These are phyloP conservation scores for Rhizopogon vesiculosus DNA, from an alignment of 768 basidiomycete species.

Conservation along the genomic window DNA sequence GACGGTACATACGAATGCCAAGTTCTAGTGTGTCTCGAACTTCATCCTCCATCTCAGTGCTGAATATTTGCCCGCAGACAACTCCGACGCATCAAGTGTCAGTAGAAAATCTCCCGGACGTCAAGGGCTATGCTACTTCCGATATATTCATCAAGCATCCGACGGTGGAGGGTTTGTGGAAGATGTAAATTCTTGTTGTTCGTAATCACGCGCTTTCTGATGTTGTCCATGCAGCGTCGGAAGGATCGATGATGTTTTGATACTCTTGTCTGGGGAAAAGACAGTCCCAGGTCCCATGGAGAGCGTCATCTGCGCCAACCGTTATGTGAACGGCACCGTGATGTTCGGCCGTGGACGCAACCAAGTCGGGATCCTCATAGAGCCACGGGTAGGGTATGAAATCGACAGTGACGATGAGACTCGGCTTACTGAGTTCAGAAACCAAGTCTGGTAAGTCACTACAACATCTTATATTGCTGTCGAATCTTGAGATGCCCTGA, in stretches of 20 bases:
- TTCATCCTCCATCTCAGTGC: not conserved
- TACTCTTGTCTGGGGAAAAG: conserved; percentile 17
- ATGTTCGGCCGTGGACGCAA: conserved; percentile 32
- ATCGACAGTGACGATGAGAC: conserved; percentile 19
- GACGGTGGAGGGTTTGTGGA: conserved; percentile 33
- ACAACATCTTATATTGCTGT: not conserved
- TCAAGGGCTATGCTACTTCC: conserved; percentile 35
- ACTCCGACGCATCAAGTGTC: conserved; percentile 1
- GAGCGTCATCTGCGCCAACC: conserved; percentile 16
- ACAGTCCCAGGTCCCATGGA: conserved; percentile 25
- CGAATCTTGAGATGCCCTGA: not conserved
- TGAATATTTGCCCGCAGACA: conserved; percentile 1
- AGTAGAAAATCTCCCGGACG: conserved; percentile 33
- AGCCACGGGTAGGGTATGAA: conserved; percentile 11
- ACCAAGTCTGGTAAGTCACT: conserved; percentile 24
- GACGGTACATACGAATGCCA: conserved; percentile 33
- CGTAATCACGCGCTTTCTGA: not conserved
- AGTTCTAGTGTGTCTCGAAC: conserved; percentile 25
- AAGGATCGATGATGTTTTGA: conserved; percentile 33
- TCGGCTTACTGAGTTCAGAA: conserved; percentile 24
- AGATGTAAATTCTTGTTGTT: conserved; percentile 14
- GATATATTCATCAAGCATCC: conserved; percentile 44
- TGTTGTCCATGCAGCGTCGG: conserved; percentile 11
- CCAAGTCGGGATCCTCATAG: conserved; percentile 28
- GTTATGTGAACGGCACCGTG: conserved; percentile 17